Percentiles rank a stretch among this genome's conserved stretches.
phyloP scores from a whole-genome alignment of 2,329 filamentous ascomycete genomes.

The Samsoniella hepiali region DNA sequence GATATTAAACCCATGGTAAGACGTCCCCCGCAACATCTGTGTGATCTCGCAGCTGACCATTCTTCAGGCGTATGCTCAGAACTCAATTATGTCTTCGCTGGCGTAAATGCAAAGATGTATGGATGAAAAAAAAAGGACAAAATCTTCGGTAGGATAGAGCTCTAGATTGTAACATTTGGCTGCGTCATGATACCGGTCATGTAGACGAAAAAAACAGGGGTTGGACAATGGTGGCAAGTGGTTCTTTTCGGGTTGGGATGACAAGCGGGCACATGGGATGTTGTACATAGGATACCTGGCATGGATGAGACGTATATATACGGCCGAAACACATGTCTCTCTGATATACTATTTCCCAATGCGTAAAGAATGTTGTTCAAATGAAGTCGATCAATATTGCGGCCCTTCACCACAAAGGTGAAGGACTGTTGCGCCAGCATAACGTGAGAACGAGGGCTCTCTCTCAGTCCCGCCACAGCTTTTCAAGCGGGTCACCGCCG shows the following conservation, averaged over 20 bases:
- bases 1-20: conserved; percentile 87
- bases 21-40: background rate
- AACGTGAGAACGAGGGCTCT: background rate
- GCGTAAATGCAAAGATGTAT: conserved; percentile 48
- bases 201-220: background rate
- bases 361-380: background rate
- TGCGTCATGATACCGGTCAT: background rate
- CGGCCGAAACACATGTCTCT: conserved; percentile 1
- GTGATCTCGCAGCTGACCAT: conserved; percentile 26
- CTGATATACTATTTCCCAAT: background rate
- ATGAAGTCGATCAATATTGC: background rate
- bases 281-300: conserved; percentile 18
- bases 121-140: conserved; percentile 11
- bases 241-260: background rate
- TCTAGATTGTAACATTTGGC: conserved; percentile 3
- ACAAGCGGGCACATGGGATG: background rate
- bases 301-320: conserved; percentile 8
- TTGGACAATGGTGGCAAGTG: conserved; percentile 8
- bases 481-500: conserved; percentile 41
- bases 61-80: conserved; percentile 74
- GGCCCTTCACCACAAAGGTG: background rate
- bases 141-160: background rate
- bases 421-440: background rate
- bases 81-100: conserved; percentile 73
- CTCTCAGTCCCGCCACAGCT: conserved; percentile 40